Evolutionary conservation across 176 grass and related monocot species (phyloP), one percentile per base, ranked within the genome.

Genomic region (Cenchrus americanus): DNA sequence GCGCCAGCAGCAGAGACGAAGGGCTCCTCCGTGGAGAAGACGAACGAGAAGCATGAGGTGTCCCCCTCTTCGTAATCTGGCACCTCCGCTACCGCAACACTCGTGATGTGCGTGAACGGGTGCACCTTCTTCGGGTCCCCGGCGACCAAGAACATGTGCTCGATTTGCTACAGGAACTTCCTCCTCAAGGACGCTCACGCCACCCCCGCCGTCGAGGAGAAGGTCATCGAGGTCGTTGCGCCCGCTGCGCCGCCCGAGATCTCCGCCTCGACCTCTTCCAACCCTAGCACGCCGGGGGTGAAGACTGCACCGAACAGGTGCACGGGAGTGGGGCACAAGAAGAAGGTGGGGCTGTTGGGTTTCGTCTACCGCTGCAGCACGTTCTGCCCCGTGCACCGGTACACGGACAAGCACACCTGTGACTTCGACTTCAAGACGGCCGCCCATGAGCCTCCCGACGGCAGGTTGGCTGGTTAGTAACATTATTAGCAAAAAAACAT

Each of bases 331-430:
- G 0, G 34, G 12, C 90, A 88, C 88, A 44, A 58, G 68, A 93
- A 87, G 79, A 87, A 85, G 82, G 91, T 93, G 2, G 85, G 88
- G 4, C 74, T 90, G 47, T 65, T 81, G 61, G 88, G 91, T 4
- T 90, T 93, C 91, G 8, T 23, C 4, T 88, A 88, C 82, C 85
- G 88, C 6, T 93, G 88, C 54, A 85, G 58, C 34, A 93, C 79
- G 5, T 88, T 73, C 85, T 90, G 88, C 85, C 67, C 85, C 26
- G 4, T 73, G 48, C 91, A 93, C 88, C 91, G 88, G 0, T 60
- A 88, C 68, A 60, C 57, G n/a, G 85, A 90, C 32, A 57, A 69
- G 26, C 82, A 93, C 62, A 40, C 30, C 3, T 93, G 88, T 18
- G 10, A 7, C 51, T 80, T 86, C 69, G 91, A 93, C 69, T 90